Base-by-base conservation (phyloP, 1,139 yeast genomes). In the Protomyces inundatus region DNA sequence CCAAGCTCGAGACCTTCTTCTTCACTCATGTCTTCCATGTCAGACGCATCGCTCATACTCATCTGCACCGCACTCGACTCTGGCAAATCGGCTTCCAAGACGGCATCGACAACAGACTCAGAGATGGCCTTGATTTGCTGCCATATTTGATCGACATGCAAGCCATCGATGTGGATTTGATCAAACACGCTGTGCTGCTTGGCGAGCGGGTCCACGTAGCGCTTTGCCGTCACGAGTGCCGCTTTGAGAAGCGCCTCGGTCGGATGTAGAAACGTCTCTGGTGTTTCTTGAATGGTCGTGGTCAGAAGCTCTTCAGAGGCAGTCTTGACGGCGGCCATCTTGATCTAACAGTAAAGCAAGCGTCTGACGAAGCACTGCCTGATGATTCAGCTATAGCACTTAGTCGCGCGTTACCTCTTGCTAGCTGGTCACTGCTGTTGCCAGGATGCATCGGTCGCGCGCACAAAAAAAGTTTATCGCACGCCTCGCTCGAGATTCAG, bases 141-240 rank as follows among this genome's bases (percentile, higher is more conserved):
- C 89, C 91, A 93, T 0, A 93, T 91, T 73, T 93, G 98, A 52
- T 87, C 83, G 14, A 96, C 86, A 73, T 89, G 97, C 65, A 93
- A 79, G 0, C 97, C 98, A 63, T 90, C 95, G 34, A 88, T 81
- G 70, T 86, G 85, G 35, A 93, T 80, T 73, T 89, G 90, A 74
- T 91, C 96, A 56, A 68, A 68, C 46, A 93, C 79, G 0, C 95
- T 84, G 73, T 83, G 83, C 39, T 80, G 76, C 62, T 79, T 76
- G 4, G 87, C 81, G 57, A 88, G 79, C 5, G 91, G 90, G 71
- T 88, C 95, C 62, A 88, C 60, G 39, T 64, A 37, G 32, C 53
- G 54, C 40, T 64, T 64, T 16, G 63, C 42, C 37, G 52, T 55
- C 16, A 52, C 64, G 23, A 64, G 56, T 9, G 65, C 32, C 40